Conservation (phyloP, 768 basidiomycete genomes). For the Clitopilus hobsonii region DNA sequence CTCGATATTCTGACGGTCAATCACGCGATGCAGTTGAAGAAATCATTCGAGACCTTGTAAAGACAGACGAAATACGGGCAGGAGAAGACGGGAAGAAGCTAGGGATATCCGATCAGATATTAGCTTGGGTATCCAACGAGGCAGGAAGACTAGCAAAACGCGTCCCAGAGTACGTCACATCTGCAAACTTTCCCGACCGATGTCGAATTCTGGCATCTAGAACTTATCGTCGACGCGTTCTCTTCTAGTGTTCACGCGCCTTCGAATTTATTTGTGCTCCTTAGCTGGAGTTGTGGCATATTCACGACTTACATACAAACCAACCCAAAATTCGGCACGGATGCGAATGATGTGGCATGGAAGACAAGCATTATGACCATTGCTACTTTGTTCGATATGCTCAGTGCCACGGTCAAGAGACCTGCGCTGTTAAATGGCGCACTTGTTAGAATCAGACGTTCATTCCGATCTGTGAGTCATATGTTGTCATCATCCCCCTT, state of each 20-base stretch:
- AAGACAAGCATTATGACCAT: slow-evolving; percentile 55
- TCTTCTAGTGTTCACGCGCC: slow-evolving; percentile 47
- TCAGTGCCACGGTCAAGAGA: slow-evolving; percentile 51
- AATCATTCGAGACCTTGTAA: slow-evolving; percentile 60
- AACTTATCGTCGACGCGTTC: slow-evolving; percentile 3
- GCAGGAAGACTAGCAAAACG: slow-evolving; percentile 52
- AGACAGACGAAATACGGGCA: slow-evolving; percentile 54
- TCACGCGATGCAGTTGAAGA: slow-evolving; percentile 71
- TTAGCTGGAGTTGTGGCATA: slow-evolving; percentile 66
- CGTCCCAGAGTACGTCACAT: slow-evolving; percentile 1
- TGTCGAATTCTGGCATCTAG: no score
- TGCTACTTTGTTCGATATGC: slow-evolving; percentile 47
- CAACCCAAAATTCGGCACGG: slow-evolving; percentile 36
- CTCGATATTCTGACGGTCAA: slow-evolving; percentile 67
- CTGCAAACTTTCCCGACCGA: no score
- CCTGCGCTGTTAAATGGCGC: slow-evolving; percentile 56
- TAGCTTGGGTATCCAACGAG: slow-evolving; percentile 75
- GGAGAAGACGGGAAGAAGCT: slow-evolving; percentile 32
- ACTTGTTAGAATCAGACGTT: slow-evolving; percentile 57
- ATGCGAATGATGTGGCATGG: slow-evolving; percentile 43
- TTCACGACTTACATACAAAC: slow-evolving; percentile 47
- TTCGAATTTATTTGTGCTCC: slow-evolving; percentile 60
- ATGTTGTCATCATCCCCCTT: background rate
- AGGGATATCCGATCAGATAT: slow-evolving; percentile 64
- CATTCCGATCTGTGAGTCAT: slow-evolving; percentile 57